Base-by-base conservation (phyloP, 371 early-diverging fungal genomes). In the Mortierella sp. region DNA sequence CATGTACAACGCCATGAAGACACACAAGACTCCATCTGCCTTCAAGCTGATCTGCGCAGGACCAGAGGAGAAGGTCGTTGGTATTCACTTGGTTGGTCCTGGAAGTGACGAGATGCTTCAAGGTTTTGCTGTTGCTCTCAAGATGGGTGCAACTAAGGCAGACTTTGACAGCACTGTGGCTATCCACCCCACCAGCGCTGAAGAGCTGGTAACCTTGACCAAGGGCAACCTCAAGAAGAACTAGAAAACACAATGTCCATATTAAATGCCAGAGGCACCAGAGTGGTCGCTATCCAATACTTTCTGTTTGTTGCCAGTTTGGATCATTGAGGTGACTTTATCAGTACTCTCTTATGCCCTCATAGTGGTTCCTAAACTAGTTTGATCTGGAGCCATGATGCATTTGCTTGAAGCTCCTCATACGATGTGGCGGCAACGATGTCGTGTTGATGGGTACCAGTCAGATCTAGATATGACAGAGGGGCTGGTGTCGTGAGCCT, bases 151-250 rank as follows among this genome's bases (percentile, higher is more conserved):
- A n/a, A 96, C 96, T 60, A 98, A 97, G 83, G 88, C 85, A 14
- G 96, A 98, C 76, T 93, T 99, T 79, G 96, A 97, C 80, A 88
- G 79, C 72, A 92, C 93, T 49, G 96, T 99, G 34, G 98, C 98
- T n/a, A 96, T 98, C 63, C 99, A 99, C 79, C 99, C 99, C 24
- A 98, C 98, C n/a, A 94, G 96, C 58, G 90, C 93, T 16, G 99
- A 99, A 78, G 99, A 93, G 78, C 66, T 93, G 72, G 93, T 93
- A 34, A 88, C 85, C 24, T 47, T 74, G 56, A 77, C 69, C 60
- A 70, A 70, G 60, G 71, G 57, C 17, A 77, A 77, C 71, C 64
- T 74, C 51, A 74, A 61, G 64, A 74, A 67, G 64, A 29, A 55
- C 51, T 67, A 58, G 40, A 49, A 16, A 28, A 8, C 10, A 29